Percentiles rank a stretch among this genome's conserved stretches.
Evolutionary conservation across 225 moss, liverwort and hornwort species (phyloP).

Genomic region (Antitrichia curtipendula): DNA sequence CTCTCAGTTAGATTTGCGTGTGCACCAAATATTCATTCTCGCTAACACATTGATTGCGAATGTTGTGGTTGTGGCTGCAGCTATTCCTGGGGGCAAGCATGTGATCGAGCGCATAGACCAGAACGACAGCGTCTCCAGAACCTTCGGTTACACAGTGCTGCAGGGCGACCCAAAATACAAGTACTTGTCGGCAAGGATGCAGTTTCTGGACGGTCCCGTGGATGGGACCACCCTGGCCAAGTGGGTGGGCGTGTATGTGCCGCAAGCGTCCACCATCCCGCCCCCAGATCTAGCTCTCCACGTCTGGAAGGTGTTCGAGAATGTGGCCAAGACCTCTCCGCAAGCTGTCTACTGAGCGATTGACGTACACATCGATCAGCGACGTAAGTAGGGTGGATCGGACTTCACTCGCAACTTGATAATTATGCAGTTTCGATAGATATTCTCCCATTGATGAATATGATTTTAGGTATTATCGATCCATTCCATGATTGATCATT

Average conservation of each 20-base stretch:
- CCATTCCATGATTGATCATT: neutral
- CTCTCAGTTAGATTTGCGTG: neutral
- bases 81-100: neutral
- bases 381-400: neutral
- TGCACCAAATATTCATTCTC: neutral
- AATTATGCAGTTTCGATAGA: neutral
- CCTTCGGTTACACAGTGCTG: constrained; percentile 2
- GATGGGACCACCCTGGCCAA: neutral
- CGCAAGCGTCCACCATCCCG: neutral
- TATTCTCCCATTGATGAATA: neutral
- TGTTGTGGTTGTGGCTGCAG: neutral
- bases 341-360: neutral
- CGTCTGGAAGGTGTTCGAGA: constrained; percentile 10
- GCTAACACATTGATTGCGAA: neutral
- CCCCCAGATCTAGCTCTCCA: constrained; percentile 2
- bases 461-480: neutral
- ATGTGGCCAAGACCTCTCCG: neutral
- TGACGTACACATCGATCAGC: neutral
- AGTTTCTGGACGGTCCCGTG: neutral
- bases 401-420: neutral
- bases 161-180: constrained; percentile 14
- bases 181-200: neutral
- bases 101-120: constrained; percentile 4
- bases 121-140: neutral
- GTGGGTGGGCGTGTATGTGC: constrained; percentile 18